These are phyloP conservation scores for Boletus fagicola DNA, from an alignment of 768 basidiomycete species.

Conservation along the genomic window DNA sequence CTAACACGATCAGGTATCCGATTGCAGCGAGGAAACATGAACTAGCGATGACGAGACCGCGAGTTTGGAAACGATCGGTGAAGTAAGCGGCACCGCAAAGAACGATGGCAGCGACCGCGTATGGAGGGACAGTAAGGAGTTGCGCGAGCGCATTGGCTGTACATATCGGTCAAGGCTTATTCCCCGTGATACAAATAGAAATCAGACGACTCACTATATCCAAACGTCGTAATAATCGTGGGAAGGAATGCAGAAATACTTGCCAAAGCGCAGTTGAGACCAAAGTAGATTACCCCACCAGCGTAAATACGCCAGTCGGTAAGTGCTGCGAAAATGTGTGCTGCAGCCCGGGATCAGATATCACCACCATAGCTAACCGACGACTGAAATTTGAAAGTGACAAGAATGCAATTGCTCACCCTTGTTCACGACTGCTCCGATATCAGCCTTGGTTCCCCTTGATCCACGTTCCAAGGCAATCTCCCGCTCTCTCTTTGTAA, in stretches of 20 bases:
- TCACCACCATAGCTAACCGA: neutral
- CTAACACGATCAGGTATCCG: constrained; percentile 61
- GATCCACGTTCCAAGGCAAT: constrained; percentile 69
- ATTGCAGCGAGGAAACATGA: constrained; percentile 33
- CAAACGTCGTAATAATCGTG: constrained; percentile 74
- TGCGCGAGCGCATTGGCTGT: constrained; percentile 66
- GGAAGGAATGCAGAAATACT: constrained; percentile 82
- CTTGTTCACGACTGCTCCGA: constrained; percentile 62
- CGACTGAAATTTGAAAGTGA: neutral
- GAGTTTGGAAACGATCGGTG: constrained; percentile 66
- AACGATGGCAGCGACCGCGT: constrained; percentile 67
- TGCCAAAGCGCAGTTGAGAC: constrained; percentile 72
- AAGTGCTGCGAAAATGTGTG: constrained; percentile 61
- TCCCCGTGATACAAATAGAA: neutral
- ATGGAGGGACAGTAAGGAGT: constrained; percentile 78
- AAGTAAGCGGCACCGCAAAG: constrained; percentile 55
- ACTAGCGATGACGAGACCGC: constrained; percentile 41
- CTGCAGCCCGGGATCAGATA: constrained; percentile 33
- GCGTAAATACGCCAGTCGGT: constrained; percentile 69
- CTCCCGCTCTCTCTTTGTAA: constrained; percentile 50
- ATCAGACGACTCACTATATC: constrained; percentile 52
- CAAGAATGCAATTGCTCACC: constrained; percentile 33
- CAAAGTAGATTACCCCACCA: constrained; percentile 76
- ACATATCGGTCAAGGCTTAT: neutral
- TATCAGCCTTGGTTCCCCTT: constrained; percentile 62